Conservation (phyloP, 1,284 basidiomycete genomes). For the Cerrena zonata region DNA sequence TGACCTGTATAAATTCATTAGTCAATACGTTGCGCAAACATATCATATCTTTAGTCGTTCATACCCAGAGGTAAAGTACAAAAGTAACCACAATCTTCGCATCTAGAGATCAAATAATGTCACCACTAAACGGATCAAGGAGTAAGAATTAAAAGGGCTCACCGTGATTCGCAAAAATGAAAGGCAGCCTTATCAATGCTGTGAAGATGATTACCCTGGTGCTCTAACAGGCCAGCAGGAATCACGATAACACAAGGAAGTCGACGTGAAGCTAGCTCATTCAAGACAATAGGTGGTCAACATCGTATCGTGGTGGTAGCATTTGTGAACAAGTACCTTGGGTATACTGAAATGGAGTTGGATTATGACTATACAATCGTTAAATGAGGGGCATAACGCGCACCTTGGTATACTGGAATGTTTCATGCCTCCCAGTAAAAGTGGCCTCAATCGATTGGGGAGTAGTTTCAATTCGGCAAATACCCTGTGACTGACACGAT, state of each 20-base stretch:
- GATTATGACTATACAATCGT: too few relatives aligned
- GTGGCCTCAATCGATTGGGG: conserved; percentile 55
- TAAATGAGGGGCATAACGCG: too few relatives aligned
- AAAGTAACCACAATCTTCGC: conserved; percentile 51
- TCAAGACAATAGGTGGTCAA: too few relatives aligned
- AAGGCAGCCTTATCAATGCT: conserved; percentile 29
- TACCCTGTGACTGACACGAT: conserved; percentile 39
- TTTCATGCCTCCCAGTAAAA: conserved; percentile 42
- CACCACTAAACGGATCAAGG: too few relatives aligned
- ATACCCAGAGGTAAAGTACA: conserved; percentile 56
- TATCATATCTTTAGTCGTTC: too few relatives aligned
- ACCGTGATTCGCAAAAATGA: conserved; percentile 44
- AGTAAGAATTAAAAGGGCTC: not conserved
- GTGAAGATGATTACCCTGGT: conserved; percentile 46
- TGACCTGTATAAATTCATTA: conserved; percentile 39
- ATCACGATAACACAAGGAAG: conserved; percentile 44
- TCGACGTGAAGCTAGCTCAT: conserved; percentile 44
- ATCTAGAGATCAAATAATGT: too few relatives aligned
- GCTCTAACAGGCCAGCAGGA: conserved; percentile 35
- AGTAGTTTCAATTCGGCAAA: conserved; percentile 52
- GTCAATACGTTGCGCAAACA: not conserved
- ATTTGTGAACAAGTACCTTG: too few relatives aligned
- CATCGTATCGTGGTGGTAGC: too few relatives aligned
- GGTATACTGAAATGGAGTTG: too few relatives aligned
- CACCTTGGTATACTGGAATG: conserved; percentile 49